These are phyloP conservation scores for Auricularia cornea DNA, from an alignment of 768 basidiomycete genomes.

Conservation along the genomic window DNA sequence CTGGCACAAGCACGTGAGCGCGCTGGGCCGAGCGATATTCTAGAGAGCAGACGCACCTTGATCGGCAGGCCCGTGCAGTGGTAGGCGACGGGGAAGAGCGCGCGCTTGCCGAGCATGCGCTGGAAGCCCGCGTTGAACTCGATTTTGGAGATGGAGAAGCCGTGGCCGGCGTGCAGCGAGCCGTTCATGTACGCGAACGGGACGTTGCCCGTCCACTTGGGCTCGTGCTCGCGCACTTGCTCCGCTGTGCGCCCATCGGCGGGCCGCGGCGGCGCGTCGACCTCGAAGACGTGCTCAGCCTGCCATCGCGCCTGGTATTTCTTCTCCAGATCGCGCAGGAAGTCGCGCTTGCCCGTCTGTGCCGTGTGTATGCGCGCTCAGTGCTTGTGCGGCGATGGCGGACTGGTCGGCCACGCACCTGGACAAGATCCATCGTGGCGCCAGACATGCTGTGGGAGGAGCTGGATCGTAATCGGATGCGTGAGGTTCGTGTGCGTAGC, in stretches of 20 bases:
- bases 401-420: no score
- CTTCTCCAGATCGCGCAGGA: slow-evolving; percentile 72
- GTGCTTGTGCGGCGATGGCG: no score
- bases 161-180: slow-evolving; percentile 92
- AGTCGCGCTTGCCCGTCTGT: slow-evolving; percentile 91
- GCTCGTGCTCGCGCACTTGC: slow-evolving; percentile 53
- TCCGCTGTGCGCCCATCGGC: slow-evolving; percentile 54
- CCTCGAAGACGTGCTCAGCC: slow-evolving; percentile 71
- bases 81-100: slow-evolving; percentile 94
- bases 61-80: slow-evolving; percentile 99
- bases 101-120: slow-evolving; percentile 88
- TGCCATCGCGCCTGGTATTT: slow-evolving; percentile 81
- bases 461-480: no score
- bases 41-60: slow-evolving; percentile 52
- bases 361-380: no score
- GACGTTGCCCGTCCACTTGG: slow-evolving; percentile 97
- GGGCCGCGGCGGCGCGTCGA: slow-evolving; percentile 68
- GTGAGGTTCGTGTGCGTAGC: no score
- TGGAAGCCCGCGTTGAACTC: slow-evolving; percentile 95
- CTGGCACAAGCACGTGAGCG: no score
- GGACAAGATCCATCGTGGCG: no score
- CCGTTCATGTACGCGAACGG: slow-evolving; percentile 99
- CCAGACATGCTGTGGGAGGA: no score
- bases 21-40: neutral
- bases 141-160: slow-evolving; percentile 96